A percentile compares a stretch with the other conserved stretches of the same genome.
Evolutionary conservation across 345 rosid genomes (phyloP).

Genomic region (Ceriops zippeliana): DNA sequence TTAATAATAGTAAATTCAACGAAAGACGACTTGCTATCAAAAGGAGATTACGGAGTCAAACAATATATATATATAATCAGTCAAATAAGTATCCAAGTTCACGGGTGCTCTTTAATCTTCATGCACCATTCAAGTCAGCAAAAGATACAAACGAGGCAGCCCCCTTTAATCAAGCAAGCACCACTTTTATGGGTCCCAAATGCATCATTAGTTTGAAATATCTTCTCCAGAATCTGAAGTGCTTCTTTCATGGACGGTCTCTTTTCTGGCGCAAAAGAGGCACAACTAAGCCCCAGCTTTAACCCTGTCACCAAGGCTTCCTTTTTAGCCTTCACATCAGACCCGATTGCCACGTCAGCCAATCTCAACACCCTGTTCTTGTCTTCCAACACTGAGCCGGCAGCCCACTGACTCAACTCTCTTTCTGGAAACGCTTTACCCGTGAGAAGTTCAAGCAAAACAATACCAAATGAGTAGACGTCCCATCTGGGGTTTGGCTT

Average conservation of each 20-base stretch:
- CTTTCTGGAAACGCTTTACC: slow-evolving; percentile 53
- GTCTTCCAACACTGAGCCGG: slow-evolving; percentile 39
- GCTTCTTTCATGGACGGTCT: slow-evolving; percentile 91
- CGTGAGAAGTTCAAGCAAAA: slow-evolving; percentile 69
- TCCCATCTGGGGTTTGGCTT: slow-evolving; percentile 80
- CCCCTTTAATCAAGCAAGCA: slow-evolving; percentile 26
- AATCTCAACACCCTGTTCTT: slow-evolving; percentile 46
- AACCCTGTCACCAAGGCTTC: slow-evolving; percentile 55
- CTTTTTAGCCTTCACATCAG: slow-evolving; percentile 51
- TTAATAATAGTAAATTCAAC: too few relatives aligned
- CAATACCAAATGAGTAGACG: slow-evolving; percentile 67
- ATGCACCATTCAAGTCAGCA: slow-evolving; percentile 24
- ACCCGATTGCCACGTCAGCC: slow-evolving; percentile 56
- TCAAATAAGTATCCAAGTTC: too few relatives aligned
- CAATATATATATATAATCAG: too few relatives aligned
- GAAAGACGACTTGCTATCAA: too few relatives aligned
- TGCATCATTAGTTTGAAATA: slow-evolving; percentile 9
- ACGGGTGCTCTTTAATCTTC: neutral
- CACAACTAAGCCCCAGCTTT: slow-evolving; percentile 70
- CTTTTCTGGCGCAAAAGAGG: slow-evolving; percentile 52
- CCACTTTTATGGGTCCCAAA: slow-evolving; percentile 29
- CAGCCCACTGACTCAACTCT: slow-evolving; percentile 49
- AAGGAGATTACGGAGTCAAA: too few relatives aligned
- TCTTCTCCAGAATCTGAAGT: slow-evolving; percentile 60
- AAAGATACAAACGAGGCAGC: slow-evolving; percentile 19